A percentile compares a stretch with the other conserved stretches of the same genome.
Evolutionary conservation across 2,329 filamentous ascomycete genomes (phyloP).

Genomic region (Fusarium sp.): DNA sequence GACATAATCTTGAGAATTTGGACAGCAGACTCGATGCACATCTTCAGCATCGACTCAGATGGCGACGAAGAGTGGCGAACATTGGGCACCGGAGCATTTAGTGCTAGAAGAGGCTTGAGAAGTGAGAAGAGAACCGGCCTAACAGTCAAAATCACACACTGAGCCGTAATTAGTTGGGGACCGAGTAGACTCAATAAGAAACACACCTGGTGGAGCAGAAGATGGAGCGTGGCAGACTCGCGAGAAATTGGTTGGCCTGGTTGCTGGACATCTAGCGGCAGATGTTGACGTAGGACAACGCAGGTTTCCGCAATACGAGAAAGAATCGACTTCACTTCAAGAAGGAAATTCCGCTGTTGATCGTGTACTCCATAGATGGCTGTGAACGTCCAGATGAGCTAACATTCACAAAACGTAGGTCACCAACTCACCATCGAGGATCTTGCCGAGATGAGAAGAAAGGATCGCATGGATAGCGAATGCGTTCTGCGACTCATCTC

Average conservation of each 20-base stretch:
- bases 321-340: conserved; percentile 29
- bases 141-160: conserved; percentile 35
- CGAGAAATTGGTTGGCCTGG: conserved; percentile 23
- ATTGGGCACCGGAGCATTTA: background rate
- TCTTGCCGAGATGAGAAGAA: conserved; percentile 33
- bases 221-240: conserved; percentile 32
- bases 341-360: conserved; percentile 24
- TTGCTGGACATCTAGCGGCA: conserved; percentile 14
- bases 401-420: background rate
- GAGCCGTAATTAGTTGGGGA: background rate
- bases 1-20: conserved; percentile 33
- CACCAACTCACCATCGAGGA: conserved; percentile 28
- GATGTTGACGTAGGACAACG: conserved; percentile 15
- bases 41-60: conserved; percentile 35
- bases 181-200: accelerated
- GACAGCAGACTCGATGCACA: conserved; percentile 33
- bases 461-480: conserved; percentile 30
- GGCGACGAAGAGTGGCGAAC: conserved; percentile 12
- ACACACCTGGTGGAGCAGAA: conserved; percentile 30
- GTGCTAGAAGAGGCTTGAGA: conserved; percentile 20
- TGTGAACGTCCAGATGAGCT: background rate
- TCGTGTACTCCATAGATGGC: conserved; percentile 27
- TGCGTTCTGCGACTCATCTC: conserved; percentile 22
- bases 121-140: conserved; percentile 34
- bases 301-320: conserved; percentile 28